Conservation (phyloP, 2,329 filamentous ascomycete species). For the Fusarium concolor region DNA sequence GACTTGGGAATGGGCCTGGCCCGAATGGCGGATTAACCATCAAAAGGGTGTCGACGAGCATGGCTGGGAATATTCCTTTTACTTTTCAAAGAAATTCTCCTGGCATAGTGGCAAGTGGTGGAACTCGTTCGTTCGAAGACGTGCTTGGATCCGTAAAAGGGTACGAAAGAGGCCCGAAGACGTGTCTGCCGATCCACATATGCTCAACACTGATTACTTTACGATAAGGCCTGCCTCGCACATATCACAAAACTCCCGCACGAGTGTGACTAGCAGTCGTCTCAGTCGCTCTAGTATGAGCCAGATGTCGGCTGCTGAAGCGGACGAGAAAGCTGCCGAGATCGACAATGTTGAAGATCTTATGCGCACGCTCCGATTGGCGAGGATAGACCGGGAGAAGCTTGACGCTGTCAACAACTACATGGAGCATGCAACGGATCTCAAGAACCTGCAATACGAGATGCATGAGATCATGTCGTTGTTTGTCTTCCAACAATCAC, state of each 20-base stretch:
- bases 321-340: constrained; percentile 67
- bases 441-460: constrained; percentile 78
- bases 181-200: constrained; percentile 66
- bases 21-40: constrained; percentile 73
- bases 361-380: constrained; percentile 73
- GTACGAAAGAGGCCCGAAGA: constrained; percentile 67
- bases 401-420: constrained; percentile 86
- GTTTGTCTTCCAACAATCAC: constrained; percentile 90
- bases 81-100: constrained; percentile 77
- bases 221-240: constrained; percentile 72
- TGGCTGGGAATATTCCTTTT: constrained; percentile 96
- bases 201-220: constrained; percentile 83
- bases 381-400: constrained; percentile 91
- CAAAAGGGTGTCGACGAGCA: constrained; percentile 84
- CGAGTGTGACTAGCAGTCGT: constrained; percentile 51
- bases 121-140: constrained; percentile 90
- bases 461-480: constrained; percentile 88
- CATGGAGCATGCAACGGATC: constrained; percentile 80
- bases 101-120: constrained; percentile 96
- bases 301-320: constrained; percentile 54
- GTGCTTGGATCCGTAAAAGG: constrained; percentile 87
- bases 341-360: constrained; percentile 75
- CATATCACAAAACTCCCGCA: constrained; percentile 47
- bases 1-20: constrained; percentile 89
- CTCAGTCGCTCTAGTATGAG: constrained; percentile 54